Base-by-base conservation (phyloP, 306 rosid species). In the Astragalus glycyphyllos region DNA sequence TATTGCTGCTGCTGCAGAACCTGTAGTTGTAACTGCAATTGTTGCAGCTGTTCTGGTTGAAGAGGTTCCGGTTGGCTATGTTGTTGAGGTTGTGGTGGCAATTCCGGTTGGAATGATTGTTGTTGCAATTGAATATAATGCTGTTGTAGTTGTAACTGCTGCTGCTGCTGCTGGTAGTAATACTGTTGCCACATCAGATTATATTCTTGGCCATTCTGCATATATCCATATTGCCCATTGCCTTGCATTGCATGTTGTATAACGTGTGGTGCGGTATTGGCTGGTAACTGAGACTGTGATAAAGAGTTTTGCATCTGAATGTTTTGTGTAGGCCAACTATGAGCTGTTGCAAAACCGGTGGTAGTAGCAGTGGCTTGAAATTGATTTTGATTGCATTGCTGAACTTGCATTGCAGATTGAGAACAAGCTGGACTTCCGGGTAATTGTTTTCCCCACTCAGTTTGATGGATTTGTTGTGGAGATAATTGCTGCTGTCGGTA, bases 91-190 rank as follows among this genome's bases (percentile, higher is more conserved):
- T 80, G 85, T 70, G 68, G 87, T 8, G 84, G 82, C 65, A 47
- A 81, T 16, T 79, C 82, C 53, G 55, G 81, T 56, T 73, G 84
- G 56, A 69, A 60, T 32, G 81, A 11, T 29, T 72, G 86, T 55
- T 84, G 92, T 72, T 83, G 88, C 17, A 61, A 69, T 49, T 85
- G 87, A 49, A 41, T 41, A 71, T 83, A 85, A 15, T 84, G 84
- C 40, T 85, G 87, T 58, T 77, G 88, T 58, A 80, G 66, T 71
- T 81, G 92, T 56, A 73, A 66, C 57, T 78, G 87, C 74, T 59
- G 83, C 81, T 87, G 93, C 80, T 85, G 94, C 69, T 89, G 97
- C 60, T 92, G 96, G 85, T 85, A 82, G 76, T 90, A 90, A 81
- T 88, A 93, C 47, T 87, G 77, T 60, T 87, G 97, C 96, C 90